Conservation (phyloP, 306 rosid genomes). For the Citrullus colocynthis region DNA sequence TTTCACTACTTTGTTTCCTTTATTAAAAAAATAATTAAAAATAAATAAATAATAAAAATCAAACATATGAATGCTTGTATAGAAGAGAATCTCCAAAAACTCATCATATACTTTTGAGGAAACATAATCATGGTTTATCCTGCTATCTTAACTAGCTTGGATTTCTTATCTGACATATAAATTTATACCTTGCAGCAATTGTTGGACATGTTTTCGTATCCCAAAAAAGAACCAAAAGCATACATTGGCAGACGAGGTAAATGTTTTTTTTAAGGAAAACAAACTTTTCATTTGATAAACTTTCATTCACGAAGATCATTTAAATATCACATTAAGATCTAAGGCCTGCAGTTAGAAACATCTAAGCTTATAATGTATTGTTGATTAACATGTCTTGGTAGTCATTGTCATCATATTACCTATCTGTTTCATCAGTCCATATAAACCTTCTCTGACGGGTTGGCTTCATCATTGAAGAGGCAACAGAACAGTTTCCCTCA, state of each 20-base stretch:
- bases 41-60: too few relatives aligned
- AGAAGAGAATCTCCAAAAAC: neutral
- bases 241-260: neutral
- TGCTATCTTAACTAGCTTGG: slow-evolving; percentile 2
- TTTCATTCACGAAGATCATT: neutral
- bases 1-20: too few relatives aligned
- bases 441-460: slow-evolving; percentile 55
- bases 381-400: neutral
- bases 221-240: neutral
- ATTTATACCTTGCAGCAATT: neutral
- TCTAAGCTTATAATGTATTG: neutral
- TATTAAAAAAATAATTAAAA: too few relatives aligned
- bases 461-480: slow-evolving; percentile 43
- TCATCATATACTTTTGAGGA: neutral
- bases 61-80: neutral
- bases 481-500: slow-evolving; percentile 30
- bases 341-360: neutral
- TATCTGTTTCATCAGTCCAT: slow-evolving; percentile 84
- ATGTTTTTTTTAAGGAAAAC: neutral
- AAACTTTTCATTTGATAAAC: neutral
- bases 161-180: neutral
- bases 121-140: neutral
- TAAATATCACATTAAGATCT: neutral
- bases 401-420: slow-evolving; percentile 28
- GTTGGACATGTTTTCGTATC: neutral